A percentile compares a stretch with the other conserved stretches of the same genome.
These are phyloP conservation scores for Boletus reticulatus DNA, from an alignment of 768 basidiomycete genomes.

Conservation along the genomic window DNA sequence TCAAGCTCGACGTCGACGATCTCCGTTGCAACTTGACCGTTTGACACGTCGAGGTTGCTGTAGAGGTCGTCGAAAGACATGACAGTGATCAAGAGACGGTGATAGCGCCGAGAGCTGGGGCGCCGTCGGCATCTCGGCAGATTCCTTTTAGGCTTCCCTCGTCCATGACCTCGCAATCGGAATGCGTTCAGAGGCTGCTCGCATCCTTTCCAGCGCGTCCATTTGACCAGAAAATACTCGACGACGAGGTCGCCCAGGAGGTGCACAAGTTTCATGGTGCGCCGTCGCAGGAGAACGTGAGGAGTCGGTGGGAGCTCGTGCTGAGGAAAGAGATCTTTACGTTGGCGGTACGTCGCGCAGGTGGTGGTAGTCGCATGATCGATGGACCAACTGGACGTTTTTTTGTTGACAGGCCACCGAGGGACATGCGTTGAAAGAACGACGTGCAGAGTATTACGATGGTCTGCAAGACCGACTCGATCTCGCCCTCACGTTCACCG, in stretches of 20 bases:
- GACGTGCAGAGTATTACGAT: conserved; percentile 56
- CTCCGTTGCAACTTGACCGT: conserved; percentile 3
- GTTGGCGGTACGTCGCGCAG: conserved; percentile 55
- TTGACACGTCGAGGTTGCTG: conserved; percentile 7
- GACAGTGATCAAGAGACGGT: neutral
- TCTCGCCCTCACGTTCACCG: conserved; percentile 71
- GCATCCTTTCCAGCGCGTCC: conserved; percentile 50
- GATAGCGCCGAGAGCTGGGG: conserved; percentile 24
- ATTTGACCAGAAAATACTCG: conserved; percentile 44
- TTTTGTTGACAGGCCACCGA: conserved; percentile 52
- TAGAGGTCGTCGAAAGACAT: conserved; percentile 30
- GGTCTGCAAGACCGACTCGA: conserved; percentile 64
- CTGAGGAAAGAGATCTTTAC: conserved; percentile 69
- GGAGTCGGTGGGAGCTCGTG: conserved; percentile 73
- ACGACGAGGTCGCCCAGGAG: conserved; percentile 47
- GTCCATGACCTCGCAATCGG: conserved; percentile 51
- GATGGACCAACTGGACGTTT: neutral
- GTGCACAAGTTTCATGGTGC: conserved; percentile 42
- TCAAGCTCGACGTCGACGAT: conserved; percentile 35
- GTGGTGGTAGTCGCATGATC: neutral
- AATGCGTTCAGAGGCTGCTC: conserved; percentile 50
- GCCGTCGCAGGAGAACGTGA: conserved; percentile 56
- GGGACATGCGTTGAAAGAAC: conserved; percentile 57
- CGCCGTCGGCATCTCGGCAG: conserved; percentile 27
- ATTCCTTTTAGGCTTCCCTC: neutral